Evolutionary conservation across 495 filamentous ascomycete species (phyloP), one percentile per base, ranked within the genome.

Genomic region (Annulohypoxylon stygium): DNA sequence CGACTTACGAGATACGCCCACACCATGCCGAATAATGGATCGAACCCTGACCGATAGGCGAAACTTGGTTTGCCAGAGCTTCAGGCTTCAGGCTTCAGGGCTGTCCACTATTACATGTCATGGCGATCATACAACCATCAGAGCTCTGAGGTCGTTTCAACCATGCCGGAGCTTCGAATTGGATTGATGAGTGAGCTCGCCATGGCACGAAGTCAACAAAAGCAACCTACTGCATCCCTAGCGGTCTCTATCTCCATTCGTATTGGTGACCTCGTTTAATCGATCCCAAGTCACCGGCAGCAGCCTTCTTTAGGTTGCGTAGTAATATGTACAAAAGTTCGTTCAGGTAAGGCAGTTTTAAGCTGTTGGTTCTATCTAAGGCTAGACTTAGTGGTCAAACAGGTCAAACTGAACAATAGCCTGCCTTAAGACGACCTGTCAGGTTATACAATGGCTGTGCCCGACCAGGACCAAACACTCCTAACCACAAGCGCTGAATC

Each of bases 91-190:
- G 25, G 30, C 30, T 30, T 30, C 30, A 30, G 30, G 30, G 30
- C 20, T n/a, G 5, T 36, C 53, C n/a, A 6, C 33, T 66, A 50
- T 36, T 57, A 63, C 65, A 61, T 62, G 14, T 43, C 39, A 74
- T 39, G 71, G 11, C 62, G 71, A 75, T 70, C 72, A 75, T 67
- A 75, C 72, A 51, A 26, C 23, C 30, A 43, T 54, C 41, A 34
- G 50, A 60, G 20, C 20, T 67, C 55, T 63, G 16, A 16, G 51
- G 60, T 50, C 41, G 53, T 69, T 61, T 68, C 53, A 57, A 70
- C 48, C 51, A 41, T 59, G 18, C 18, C 25, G 34, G 48, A 63
- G 54, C 54, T 65, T 61, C 30, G 5, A 51, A 33, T 20, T 18
- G 53, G n/a, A 11, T 14, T 37, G 14, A 34, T 23, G 7, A n/a